phyloP scores from a whole-genome alignment of 495 filamentous ascomycete species.

The Neurospora tetraspora region DNA sequence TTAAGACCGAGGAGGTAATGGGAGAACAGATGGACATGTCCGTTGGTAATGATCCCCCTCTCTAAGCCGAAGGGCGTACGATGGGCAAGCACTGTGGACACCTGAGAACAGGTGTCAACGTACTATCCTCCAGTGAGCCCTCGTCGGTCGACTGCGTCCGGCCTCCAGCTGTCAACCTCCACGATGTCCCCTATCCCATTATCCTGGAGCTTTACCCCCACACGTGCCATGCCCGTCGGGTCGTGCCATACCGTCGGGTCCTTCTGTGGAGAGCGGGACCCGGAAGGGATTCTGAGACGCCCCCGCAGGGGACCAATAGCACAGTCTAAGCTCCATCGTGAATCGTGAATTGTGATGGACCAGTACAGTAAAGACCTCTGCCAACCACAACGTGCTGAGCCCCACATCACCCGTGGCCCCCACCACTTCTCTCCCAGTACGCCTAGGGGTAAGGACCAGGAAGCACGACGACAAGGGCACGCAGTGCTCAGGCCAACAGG shows the following conservation, averaged over 20 bases:
- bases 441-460: neutral
- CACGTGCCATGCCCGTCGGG: neutral
- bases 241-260: neutral
- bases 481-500: neutral
- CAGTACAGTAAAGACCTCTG: neutral
- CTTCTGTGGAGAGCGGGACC: neutral
- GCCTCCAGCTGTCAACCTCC: neutral
- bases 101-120: neutral
- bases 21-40: neutral
- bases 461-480: neutral
- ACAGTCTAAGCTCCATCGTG: neutral
- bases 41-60: neutral
- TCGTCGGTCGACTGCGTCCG: neutral
- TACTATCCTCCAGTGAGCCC: neutral
- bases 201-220: neutral
- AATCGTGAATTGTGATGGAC: fast-evolving
- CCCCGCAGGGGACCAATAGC: neutral
- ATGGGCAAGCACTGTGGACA: neutral
- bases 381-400: neutral
- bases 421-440: neutral
- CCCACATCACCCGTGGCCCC: neutral
- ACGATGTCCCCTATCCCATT: neutral
- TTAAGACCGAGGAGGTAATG: neutral
- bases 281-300: too few relatives aligned
- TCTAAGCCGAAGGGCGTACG: neutral